Evolutionary conservation across 176 grass and related monocot genomes (phyloP).

Genomic region (Lolium multiflorum): DNA sequence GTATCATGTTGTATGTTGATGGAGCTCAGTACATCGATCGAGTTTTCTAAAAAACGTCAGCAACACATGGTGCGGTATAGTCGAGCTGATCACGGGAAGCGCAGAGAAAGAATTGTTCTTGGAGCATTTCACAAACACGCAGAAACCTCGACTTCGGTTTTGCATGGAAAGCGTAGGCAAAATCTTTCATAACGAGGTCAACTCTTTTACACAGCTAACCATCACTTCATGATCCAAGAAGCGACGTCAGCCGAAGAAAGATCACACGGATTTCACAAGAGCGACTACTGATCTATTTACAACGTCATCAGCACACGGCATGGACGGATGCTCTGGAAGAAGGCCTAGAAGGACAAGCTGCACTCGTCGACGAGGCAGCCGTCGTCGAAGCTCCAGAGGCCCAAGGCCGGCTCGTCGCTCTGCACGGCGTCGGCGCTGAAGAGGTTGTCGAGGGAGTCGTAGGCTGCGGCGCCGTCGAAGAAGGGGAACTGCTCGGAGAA

Average conservation of each 20-base stretch:
- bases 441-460: constrained; percentile 11
- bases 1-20: too few relatives aligned
- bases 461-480: neutral
- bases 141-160: too few relatives aligned
- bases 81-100: too few relatives aligned
- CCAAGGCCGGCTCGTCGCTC: neutral
- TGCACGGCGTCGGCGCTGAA: constrained; percentile 9
- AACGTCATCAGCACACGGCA: constrained; percentile 20
- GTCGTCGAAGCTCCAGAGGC: constrained; percentile 20
- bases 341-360: constrained; percentile 45
- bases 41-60: too few relatives aligned
- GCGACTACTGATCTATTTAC: neutral
- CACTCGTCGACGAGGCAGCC: constrained; percentile 41
- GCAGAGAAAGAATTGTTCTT: neutral
- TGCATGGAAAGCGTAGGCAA: neutral
- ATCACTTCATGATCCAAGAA: neutral
- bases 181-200: neutral
- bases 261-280: neutral
- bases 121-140: neutral
- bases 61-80: too few relatives aligned
- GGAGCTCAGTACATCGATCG: too few relatives aligned
- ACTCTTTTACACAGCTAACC: neutral
- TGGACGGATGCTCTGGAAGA: neutral
- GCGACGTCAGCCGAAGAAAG: neutral
- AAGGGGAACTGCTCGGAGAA: neutral